Evolutionary conservation across 1,284 basidiomycete species (phyloP), one percentile per base, ranked within the genome.

Genomic region (Mrakiaceae sp.): DNA sequence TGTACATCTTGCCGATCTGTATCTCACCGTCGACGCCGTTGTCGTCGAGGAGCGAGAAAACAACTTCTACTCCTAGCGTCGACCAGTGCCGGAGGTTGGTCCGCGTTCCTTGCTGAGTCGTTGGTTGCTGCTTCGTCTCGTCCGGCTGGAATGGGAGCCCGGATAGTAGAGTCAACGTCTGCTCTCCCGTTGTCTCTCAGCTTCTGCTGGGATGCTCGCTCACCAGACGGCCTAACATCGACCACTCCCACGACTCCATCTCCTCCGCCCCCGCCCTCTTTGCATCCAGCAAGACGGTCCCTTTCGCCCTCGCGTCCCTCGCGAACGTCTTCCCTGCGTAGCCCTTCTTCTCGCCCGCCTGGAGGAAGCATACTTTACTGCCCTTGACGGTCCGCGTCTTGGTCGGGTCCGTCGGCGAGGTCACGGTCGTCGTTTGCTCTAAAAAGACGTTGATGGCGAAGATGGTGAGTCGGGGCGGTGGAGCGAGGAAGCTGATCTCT

Each of bases 201-300:
- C 27, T 27, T 27, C 27, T 27, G 27, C 27, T 27, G 27, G 27
- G 27, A 27, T 27, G 27, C 27, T 27, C 27, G 27, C 62, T 58
- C 43, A 63, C 62, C 47, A 63, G 11, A 27, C 62, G 43, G 11
- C 55, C 62, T 43, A 63, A 49, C 46, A 39, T 63, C 12, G 27
- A 16, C 54, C 55, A 56, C 48, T 16, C 58, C 62, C 62, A 63
- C 47, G 58, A 48, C 48, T 58, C 57, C 7, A 47, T 49, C 40
- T 51, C 14, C 49, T 60, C 27, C 27, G 27, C 11, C n/a, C 43
- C 49, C 8, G 16, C 51, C 39, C 39, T 48, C 54, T 40, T 51
- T 27, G 27, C 27, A 27, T 63, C 62, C n/a, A 63, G 43, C 4
- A 63, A 8, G 54, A 63, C 40, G 3, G 14, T n/a, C 9, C 62